Evolutionary conservation across 495 filamentous ascomycete species (phyloP), one percentile per base, ranked within the genome.

Genomic region (Acidomyces sp.): DNA sequence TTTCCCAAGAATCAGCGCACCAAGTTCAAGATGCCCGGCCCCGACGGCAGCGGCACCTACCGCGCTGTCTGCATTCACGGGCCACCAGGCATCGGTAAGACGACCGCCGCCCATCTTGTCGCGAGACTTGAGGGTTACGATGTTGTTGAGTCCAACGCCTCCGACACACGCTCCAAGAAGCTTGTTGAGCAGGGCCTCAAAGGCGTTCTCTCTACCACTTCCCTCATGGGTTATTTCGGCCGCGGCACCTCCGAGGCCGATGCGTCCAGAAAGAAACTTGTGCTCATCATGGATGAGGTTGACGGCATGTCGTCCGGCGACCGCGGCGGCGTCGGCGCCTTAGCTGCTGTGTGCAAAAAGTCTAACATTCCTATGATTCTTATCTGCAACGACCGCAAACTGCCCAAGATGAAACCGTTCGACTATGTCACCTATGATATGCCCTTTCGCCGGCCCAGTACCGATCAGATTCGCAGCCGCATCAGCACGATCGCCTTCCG

Each of bases 251-350:
- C 23, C 17, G 37, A 81, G 42, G 77, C 93, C 3, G 77, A 95
- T 38, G 63, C 64, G 21, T 68, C 66, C 16, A 96, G 87, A 62
- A 88, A 87, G 64, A 93, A 93, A 44, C 72, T 95, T 19, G 83
- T 94, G 6, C 65, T 99, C 10, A 80, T 99, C 64, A 95, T 99
- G 92, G 90, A 99, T 52, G 90, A 99, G 60, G 90, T 99, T 4
- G 90, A 99, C 54, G 90, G 90, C 24, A 99, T 99, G 90, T 94
- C 87, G 33, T 86, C 86, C 29, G 90, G 90, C 51, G 90, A 99
- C 58, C 77, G 90, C 30, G 90, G 90, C 48, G 90, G 90, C 55
- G 92, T 99, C 28, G 90, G 87, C 16, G 88, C 92, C 23, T 68
- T 99, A 26, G 88, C 90, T 34, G 78, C 85, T 34, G 75, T 95